Evolutionary conservation across 2,329 filamentous ascomycete genomes (phyloP).

Genomic region (Alternaria sp.): DNA sequence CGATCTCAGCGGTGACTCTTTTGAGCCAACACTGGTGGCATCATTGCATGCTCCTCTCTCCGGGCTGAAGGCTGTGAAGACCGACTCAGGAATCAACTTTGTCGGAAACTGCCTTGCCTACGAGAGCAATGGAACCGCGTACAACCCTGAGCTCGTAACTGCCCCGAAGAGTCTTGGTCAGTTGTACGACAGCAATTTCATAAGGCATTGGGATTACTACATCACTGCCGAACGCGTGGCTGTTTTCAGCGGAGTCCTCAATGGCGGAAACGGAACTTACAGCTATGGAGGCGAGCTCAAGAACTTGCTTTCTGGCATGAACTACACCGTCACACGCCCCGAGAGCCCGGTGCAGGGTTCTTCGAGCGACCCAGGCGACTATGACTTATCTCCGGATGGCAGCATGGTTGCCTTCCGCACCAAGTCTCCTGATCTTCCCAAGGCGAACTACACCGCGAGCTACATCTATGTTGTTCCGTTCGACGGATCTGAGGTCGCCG

Average conservation of each 20-base stretch:
- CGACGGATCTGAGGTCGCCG: slow-evolving; percentile 61
- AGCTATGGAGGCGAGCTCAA: slow-evolving; percentile 40
- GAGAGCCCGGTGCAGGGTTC: slow-evolving; percentile 73
- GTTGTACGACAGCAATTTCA: slow-evolving; percentile 77
- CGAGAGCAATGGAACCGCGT: slow-evolving; percentile 70
- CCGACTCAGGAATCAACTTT: slow-evolving; percentile 56
- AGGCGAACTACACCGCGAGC: slow-evolving; percentile 79
- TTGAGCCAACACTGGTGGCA: slow-evolving; percentile 42
- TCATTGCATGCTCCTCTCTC: slow-evolving; percentile 57
- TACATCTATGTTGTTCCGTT: slow-evolving; percentile 80
- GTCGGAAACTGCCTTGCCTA: slow-evolving; percentile 68
- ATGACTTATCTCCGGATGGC: slow-evolving; percentile 73
- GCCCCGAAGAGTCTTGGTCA: slow-evolving; percentile 70
- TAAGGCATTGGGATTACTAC: slow-evolving; percentile 84
- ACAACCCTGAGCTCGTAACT: slow-evolving; percentile 68
- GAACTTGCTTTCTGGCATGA: slow-evolving; percentile 69
- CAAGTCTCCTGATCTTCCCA: slow-evolving; percentile 75
- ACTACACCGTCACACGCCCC: slow-evolving; percentile 59
- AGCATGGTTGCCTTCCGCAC: slow-evolving; percentile 74
- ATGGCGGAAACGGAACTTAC: slow-evolving; percentile 43
- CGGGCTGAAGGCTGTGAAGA: slow-evolving; percentile 57
- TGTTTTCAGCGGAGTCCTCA: slow-evolving; percentile 75
- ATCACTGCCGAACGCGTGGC: slow-evolving; percentile 72
- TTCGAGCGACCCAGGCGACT: slow-evolving; percentile 80
- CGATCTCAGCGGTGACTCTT: slow-evolving; percentile 36